Evolutionary conservation across 2,329 filamentous ascomycete genomes (phyloP).

Genomic region (Trichoderma gracile): DNA sequence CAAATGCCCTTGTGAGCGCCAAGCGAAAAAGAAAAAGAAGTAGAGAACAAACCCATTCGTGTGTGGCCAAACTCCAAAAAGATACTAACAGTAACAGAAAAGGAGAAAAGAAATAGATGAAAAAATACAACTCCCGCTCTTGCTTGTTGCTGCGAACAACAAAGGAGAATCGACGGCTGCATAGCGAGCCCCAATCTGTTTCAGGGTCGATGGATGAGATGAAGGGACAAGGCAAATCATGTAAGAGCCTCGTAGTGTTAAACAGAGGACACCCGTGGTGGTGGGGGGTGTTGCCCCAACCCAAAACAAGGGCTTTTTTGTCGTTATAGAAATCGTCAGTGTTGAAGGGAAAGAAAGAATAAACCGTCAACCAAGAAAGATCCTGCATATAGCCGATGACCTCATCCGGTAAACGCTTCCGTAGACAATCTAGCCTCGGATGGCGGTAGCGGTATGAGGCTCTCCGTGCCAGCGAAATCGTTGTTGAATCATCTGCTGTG

Average conservation of each 20-base stretch:
- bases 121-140: slow-evolving; percentile 7
- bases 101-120: background rate
- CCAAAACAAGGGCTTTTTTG: slow-evolving; percentile 3
- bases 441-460: slow-evolving; percentile 53
- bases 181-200: background rate
- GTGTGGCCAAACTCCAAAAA: slow-evolving; percentile 23
- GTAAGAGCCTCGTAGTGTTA: background rate
- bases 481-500: slow-evolving; percentile 44
- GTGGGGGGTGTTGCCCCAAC: slow-evolving; percentile 6
- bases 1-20: slow-evolving; percentile 24
- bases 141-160: slow-evolving; percentile 12
- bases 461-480: slow-evolving; percentile 52
- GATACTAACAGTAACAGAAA: background rate
- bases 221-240: background rate
- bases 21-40: background rate
- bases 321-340: slow-evolving; percentile 3
- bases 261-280: slow-evolving; percentile 1
- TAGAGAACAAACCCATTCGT: slow-evolving; percentile 19
- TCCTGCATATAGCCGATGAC: slow-evolving; percentile 12
- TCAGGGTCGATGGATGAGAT: background rate
- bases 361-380: slow-evolving; percentile 11
- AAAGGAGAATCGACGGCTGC: slow-evolving; percentile 3
- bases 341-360: slow-evolving; percentile 10
- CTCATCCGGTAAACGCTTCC: slow-evolving; percentile 28
- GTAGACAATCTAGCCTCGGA: slow-evolving; percentile 40